Percentiles rank a stretch among this genome's conserved stretches.
Conservation (phyloP, 2,329 filamentous ascomycete genomes). For the Pestalotiopsis sp. region DNA sequence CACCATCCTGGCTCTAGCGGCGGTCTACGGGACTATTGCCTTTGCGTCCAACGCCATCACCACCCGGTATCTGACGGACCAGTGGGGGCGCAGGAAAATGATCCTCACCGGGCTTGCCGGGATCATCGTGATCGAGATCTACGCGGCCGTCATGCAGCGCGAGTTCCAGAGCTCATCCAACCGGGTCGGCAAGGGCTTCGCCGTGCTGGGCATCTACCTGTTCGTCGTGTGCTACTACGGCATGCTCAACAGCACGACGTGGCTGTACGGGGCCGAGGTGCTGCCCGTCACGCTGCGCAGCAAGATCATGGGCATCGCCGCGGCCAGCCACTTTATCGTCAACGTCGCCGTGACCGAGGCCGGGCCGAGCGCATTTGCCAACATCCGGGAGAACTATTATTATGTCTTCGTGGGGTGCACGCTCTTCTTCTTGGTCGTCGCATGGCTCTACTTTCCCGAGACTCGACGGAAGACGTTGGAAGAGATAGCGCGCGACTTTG, state of each 20-base stretch:
- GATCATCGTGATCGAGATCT: constrained; percentile 59
- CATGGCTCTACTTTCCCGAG: constrained; percentile 56
- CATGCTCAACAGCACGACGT: constrained; percentile 56
- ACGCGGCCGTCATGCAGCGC: constrained; percentile 60
- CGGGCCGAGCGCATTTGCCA: constrained; percentile 57
- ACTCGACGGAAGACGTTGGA: constrained; percentile 32
- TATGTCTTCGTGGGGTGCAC: constrained; percentile 60
- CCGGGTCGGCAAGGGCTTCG: constrained; percentile 59
- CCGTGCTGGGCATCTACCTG: constrained; percentile 60
- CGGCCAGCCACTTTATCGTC: constrained; percentile 55
- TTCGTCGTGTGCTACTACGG: constrained; percentile 57
- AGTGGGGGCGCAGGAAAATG: constrained; percentile 45
- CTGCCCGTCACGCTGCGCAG: constrained; percentile 54
- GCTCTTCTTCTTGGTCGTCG: constrained; percentile 51
- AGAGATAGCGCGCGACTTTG: constrained; percentile 27
- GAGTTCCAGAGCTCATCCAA: constrained; percentile 59
- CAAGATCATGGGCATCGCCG: constrained; percentile 58
- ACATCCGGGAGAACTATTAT: constrained; percentile 62
- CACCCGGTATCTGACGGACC: constrained; percentile 15
- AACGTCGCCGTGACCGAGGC: constrained; percentile 58
- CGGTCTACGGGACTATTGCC: constrained; percentile 55
- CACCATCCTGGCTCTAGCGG: constrained; percentile 55
- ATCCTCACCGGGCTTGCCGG: constrained; percentile 53
- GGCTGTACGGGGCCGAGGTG: constrained; percentile 59
- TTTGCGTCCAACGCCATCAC: constrained; percentile 39